Conservation (phyloP, 306 rosid species). For the Comarum palustre region DNA sequence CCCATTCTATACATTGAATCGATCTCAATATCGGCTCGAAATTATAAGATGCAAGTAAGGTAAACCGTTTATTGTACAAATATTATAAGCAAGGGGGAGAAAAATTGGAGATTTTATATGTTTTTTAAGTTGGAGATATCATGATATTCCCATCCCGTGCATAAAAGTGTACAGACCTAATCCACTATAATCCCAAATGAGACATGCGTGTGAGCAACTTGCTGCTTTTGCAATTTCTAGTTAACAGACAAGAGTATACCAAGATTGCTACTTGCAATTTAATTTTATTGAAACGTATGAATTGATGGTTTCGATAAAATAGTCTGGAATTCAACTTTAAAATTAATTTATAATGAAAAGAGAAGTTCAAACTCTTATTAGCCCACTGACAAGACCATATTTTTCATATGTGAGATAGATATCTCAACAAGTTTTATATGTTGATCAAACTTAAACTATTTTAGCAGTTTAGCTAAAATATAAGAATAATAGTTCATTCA, state of each 20-base stretch:
- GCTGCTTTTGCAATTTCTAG: neutral
- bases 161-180: neutral
- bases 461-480: too few species aligned
- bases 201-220: slow-evolving; percentile 2
- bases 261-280: too few species aligned
- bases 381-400: too few species aligned
- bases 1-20: neutral
- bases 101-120: neutral
- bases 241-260: too few species aligned
- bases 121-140: neutral
- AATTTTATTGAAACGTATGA: too few species aligned
- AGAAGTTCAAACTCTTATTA: too few species aligned
- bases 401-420: too few species aligned
- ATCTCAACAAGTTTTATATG: too few species aligned
- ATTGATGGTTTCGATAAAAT: too few species aligned
- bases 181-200: neutral
- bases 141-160: slow-evolving; percentile 5
- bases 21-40: neutral
- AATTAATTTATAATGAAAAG: too few species aligned
- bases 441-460: too few species aligned
- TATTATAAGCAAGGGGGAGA: neutral
- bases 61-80: neutral
- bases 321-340: too few species aligned
- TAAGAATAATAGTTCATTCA: neutral
- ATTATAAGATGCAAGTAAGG: neutral